phyloP scores from a whole-genome alignment of 2,329 filamentous ascomycete species.

The Calonectria fujianensis region DNA sequence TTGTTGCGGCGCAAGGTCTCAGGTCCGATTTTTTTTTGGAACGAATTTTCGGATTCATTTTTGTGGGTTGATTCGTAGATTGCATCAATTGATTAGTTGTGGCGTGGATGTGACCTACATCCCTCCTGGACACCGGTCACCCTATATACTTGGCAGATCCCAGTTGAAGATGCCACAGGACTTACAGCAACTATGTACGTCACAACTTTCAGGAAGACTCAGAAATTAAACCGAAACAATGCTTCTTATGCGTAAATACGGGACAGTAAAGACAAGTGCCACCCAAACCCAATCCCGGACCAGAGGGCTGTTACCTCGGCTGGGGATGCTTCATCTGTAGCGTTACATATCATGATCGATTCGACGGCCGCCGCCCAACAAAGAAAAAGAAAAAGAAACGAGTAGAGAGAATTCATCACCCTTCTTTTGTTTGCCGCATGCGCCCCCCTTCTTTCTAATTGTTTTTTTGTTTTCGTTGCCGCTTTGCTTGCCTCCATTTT shows the following conservation, averaged over 20 bases:
- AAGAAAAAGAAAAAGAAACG: constrained; percentile 9
- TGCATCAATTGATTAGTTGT: background rate
- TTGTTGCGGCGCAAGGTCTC: background rate
- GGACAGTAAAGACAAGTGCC: constrained; percentile 29
- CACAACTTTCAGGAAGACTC: background rate
- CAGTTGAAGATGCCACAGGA: background rate
- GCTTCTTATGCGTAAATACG: constrained; percentile 21
- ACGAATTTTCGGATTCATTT: background rate
- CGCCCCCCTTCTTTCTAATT: background rate
- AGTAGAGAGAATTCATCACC: background rate
- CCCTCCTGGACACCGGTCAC: too few relatives aligned
- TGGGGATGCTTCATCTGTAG: constrained; percentile 6
- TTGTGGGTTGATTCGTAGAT: background rate
- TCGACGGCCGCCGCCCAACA: constrained; percentile 17
- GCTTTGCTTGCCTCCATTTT: background rate
- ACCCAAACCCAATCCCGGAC: constrained; percentile 16
- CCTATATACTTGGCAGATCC: background rate
- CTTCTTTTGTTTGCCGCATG: background rate
- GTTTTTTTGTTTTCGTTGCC: background rate
- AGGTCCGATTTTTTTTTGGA: background rate
- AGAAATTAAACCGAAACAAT: background rate
- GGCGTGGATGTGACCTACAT: background rate
- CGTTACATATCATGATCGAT: constrained; percentile 2
- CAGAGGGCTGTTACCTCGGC: constrained; percentile 14
- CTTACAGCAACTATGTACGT: background rate